Percentiles rank a stretch among this genome's conserved stretches.
phyloP scores from a whole-genome alignment of 495 filamentous ascomycete species.

The Bathelium albidoporum region DNA sequence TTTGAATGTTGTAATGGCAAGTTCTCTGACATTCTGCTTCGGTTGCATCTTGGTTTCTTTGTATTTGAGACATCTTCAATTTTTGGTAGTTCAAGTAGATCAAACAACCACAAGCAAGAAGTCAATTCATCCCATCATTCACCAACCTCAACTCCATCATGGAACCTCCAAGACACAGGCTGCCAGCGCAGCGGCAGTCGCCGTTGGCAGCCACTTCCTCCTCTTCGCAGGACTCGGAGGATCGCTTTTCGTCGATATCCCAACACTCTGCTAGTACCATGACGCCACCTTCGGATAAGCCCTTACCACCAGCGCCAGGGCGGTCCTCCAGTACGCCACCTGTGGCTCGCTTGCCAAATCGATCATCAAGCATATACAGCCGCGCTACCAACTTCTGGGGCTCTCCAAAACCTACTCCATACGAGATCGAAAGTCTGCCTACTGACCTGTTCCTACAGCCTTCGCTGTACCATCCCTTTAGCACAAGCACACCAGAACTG shows the following conservation, averaged over 20 bases:
- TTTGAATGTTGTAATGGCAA: background rate
- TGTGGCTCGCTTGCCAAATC: background rate
- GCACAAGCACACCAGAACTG: constrained; percentile 17
- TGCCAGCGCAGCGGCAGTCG: constrained; percentile 7
- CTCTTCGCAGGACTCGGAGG: background rate
- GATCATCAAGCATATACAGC: constrained; percentile 21
- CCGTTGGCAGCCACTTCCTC: constrained; percentile 14
- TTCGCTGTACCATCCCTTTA: constrained; percentile 12
- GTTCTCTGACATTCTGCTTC: background rate
- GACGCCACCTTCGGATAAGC: background rate
- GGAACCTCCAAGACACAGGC: constrained; percentile 5
- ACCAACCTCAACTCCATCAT: background rate
- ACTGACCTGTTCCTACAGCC: background rate
- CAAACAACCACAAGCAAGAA: background rate
- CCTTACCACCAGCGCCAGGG: background rate
- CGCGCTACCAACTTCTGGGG: constrained; percentile 12
- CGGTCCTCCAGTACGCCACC: background rate
- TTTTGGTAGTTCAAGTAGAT: too few species aligned
- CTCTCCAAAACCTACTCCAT: background rate
- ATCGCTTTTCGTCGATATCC: constrained; percentile 3
- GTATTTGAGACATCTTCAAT: background rate
- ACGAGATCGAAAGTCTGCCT: constrained; percentile 9
- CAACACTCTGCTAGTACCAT: background rate
- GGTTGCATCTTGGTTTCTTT: constrained; percentile 6
- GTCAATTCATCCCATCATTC: background rate